Base-by-base conservation (phyloP, 139 green algal species). In the Haematococcus lacustris region DNA sequence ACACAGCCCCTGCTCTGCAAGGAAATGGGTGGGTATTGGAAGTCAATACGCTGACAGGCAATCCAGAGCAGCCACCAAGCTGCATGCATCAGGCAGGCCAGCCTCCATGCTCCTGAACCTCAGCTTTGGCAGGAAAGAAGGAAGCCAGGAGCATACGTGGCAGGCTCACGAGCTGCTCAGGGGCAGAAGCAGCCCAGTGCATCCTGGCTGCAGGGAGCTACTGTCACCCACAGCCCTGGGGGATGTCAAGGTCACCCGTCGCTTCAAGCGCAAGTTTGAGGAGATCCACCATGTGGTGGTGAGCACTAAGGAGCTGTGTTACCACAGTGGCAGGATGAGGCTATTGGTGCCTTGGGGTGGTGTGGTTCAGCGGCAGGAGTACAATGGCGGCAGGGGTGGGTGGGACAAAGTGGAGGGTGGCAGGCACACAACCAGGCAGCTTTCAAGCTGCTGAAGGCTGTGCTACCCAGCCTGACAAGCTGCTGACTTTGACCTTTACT, bases 211-310 rank as follows among this genome's bases (percentile, higher is more conserved):
- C 73, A 85, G 80, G 67, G 82, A 84, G 35, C 34, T 84, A 30
- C 37, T 85, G 23, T 82, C 74, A 13, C 74, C 71, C 2, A 85
- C 37, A 0, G 73, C 37, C 3, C 51, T 80, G 35, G n/a, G n/a
- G n/a, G 76, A 35, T 1, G 80, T 93, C 68, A 96, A 96, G 73
- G 85, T 96, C 64, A 96, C 91, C 3, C 82, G 91, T 17, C 79
- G 87, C 1, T 77, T 92, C 26, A 96, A 96, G 70, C 85, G 91
- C 23, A 84, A 86, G 4, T 88, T 89, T 75, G 85, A 91, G 41
- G 91, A 95, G 74, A 85, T 83, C 3, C 83, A 94, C 66, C 87
- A 91, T 38, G 73, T 94, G 2, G 69, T 64, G 23, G 23, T 34
- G 4, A 23, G 9, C 9, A 53, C 43, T 9, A 9, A 9, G 17